These are phyloP conservation scores for Physcia stellaris DNA, from an alignment of 495 filamentous ascomycete species.

Conservation along the genomic window DNA sequence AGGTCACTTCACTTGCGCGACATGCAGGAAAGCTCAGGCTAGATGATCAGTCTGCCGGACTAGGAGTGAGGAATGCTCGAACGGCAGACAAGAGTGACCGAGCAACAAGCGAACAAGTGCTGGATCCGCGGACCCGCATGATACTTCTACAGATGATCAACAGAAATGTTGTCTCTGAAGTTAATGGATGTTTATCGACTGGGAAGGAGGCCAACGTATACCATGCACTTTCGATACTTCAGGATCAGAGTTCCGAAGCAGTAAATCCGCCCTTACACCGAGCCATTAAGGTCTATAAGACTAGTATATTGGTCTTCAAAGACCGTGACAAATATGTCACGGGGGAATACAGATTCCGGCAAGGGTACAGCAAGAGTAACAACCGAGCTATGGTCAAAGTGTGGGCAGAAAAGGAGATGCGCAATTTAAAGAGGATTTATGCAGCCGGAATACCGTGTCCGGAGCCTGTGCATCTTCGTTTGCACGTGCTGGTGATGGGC, in stretches of 20 bases:
- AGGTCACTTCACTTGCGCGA: constrained; percentile 65
- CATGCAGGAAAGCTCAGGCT: constrained; percentile 86
- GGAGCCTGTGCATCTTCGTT: constrained; percentile 72
- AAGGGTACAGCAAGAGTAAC: constrained; percentile 80
- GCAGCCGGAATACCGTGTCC: constrained; percentile 77
- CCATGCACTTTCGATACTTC: constrained; percentile 47
- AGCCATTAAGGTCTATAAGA: constrained; percentile 98
- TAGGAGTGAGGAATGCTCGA: constrained; percentile 37
- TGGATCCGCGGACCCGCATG: constrained; percentile 89
- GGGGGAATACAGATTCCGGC: constrained; percentile 73
- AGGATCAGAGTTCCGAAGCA: constrained; percentile 23
- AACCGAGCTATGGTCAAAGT: constrained; percentile 92
- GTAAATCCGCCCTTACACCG: constrained; percentile 40
- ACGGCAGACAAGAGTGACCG: constrained; percentile 73
- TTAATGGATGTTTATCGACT: constrained; percentile 85
- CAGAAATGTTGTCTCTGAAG: constrained; percentile 60
- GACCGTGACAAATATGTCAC: constrained; percentile 89
- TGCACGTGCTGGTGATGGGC: constrained; percentile 85
- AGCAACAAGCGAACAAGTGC: constrained; percentile 83
- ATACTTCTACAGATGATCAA: constrained; percentile 93
- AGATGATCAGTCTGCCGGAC: constrained; percentile 45
- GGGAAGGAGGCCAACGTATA: constrained; percentile 99
- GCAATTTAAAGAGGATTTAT: constrained; percentile 76
- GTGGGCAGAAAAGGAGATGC: constrained; percentile 97
- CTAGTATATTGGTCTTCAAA: constrained; percentile 90